Evolutionary conservation across 2,329 filamentous ascomycete genomes (phyloP).

Genomic region (Diaporthe citrichinensis): DNA sequence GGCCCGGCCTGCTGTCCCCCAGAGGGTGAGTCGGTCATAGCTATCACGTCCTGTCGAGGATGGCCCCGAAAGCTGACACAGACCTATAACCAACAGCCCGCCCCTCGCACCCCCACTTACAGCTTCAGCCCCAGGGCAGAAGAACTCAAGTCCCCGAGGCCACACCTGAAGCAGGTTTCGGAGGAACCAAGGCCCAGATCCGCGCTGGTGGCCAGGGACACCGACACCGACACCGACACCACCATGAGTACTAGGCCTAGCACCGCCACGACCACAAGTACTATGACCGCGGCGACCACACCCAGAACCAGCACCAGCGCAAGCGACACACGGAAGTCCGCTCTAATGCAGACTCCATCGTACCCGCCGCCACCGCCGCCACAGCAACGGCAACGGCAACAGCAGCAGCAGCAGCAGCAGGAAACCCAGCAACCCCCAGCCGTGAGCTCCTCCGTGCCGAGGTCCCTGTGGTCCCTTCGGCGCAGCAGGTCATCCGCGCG

Average conservation of each 20-base stretch:
- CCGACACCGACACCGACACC: neutral
- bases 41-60: neutral
- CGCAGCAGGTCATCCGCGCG: slow-evolving; percentile 18
- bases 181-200: neutral
- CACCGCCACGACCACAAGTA: neutral
- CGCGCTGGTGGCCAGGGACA: neutral
- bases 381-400: neutral
- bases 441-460: neutral
- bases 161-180: neutral
- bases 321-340: neutral
- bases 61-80: neutral
- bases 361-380: neutral
- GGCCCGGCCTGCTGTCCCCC: slow-evolving; percentile 6
- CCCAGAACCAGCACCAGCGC: neutral
- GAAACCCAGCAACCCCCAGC: neutral
- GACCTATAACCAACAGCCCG: neutral
- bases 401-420: neutral
- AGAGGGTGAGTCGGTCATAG: slow-evolving; percentile 23
- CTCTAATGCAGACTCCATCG: neutral
- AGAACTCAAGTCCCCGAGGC: neutral
- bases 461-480: slow-evolving; percentile 2
- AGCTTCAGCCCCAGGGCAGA: neutral
- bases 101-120: neutral
- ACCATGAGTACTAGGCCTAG: neutral
- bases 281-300: neutral